Percentiles rank a stretch among this genome's conserved stretches.
Conservation (phyloP, 495 filamentous ascomycete species). For the Tetracladium setigerum region DNA sequence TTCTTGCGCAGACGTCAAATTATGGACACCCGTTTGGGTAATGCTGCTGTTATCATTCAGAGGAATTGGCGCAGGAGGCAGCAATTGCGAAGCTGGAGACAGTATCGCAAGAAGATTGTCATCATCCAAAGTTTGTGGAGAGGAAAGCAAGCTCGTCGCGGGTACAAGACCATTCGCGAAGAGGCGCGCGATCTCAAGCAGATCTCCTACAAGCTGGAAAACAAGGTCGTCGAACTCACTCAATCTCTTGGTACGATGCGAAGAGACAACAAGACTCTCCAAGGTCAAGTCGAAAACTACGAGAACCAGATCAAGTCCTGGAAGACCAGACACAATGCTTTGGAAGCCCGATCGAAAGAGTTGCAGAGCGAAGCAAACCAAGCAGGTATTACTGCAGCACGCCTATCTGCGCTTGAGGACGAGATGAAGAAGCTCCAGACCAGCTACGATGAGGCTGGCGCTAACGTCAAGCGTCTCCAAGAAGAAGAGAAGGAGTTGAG, state of each 20-base stretch:
- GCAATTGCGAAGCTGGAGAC: conserved; percentile 74
- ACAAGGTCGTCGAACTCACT: conserved; percentile 97
- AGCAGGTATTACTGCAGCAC: conserved; percentile 88
- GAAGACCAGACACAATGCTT: conserved; percentile 83
- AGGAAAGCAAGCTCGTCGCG: conserved; percentile 69
- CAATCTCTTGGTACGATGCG: conserved; percentile 89
- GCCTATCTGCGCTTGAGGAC: conserved; percentile 78
- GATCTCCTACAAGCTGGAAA: conserved; percentile 97
- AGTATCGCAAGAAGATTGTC: conserved; percentile 80
- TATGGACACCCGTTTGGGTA: conserved; percentile 86
- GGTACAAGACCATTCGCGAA: conserved; percentile 84
- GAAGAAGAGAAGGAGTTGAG: conserved; percentile 80
- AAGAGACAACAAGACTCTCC: conserved; percentile 81
- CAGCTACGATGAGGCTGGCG: conserved; percentile 75
- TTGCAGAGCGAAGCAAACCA: conserved; percentile 95
- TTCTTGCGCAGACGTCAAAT: conserved; percentile 82
- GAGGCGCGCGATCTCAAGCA: conserved; percentile 97
- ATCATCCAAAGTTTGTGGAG: conserved; percentile 93
- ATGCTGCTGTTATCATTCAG: conserved; percentile 87
- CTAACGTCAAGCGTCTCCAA: conserved; percentile 86
- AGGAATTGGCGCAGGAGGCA: conserved; percentile 76
- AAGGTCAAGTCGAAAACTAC: conserved; percentile 90
- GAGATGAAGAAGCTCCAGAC: conserved; percentile 90
- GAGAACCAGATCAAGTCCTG: conserved; percentile 92
- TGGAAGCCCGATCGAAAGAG: conserved; percentile 86